Base-by-base conservation (phyloP, 2,329 filamentous ascomycete species). In the Dactylonectria macrodidyma region DNA sequence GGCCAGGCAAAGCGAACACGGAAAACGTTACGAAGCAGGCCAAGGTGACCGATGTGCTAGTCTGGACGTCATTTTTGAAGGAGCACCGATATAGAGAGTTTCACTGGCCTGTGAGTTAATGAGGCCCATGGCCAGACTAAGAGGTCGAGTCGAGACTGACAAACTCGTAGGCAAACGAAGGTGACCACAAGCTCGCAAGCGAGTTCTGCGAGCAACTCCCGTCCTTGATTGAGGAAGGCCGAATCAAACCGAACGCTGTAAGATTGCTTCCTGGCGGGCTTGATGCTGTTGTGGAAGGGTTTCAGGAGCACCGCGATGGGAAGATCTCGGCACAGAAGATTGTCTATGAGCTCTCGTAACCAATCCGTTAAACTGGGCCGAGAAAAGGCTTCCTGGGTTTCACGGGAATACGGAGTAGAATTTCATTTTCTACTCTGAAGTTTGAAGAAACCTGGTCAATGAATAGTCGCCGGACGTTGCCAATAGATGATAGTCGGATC, bases 61-160 rank as follows among this genome's bases (percentile, higher is more conserved):
- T 85, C 1, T 83, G 80, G 80, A 83, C 80, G 2, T 78, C 77
- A 1, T 85, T 85, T 51, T 62, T 82, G 34, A 82, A 82, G 60
- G 79, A 83, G 5, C 79, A 82, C 55, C 56, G 71, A 2, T 84
- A 83, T 66, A 75, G 77, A 1, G 65, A 74, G 0, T 79, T 81
- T 36, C 69, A 73, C 41, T 84, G 78, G 78, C 78, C 80, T 5
- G 82, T 83, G 64, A 72, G 78, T 78, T 5, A 6, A 16, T 62
- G 16, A 9, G 19, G 10, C n/a, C 5, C 34, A 12, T 7, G 26
- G 7, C 26, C 26, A 19, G 10, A 34, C 33, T n/a, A 2, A 5
- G 6, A 16, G 4, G 11, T 30, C 19, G 14, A 33, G 16, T 33
- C 5, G 5, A 54, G 9, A 19, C 69, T 74, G 22, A 71, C 33